Percentiles rank a stretch among this genome's conserved stretches.
These are phyloP conservation scores for Fagopyrum esculentum DNA, from an alignment of 148 eudicot genomes.

Conservation along the genomic window DNA sequence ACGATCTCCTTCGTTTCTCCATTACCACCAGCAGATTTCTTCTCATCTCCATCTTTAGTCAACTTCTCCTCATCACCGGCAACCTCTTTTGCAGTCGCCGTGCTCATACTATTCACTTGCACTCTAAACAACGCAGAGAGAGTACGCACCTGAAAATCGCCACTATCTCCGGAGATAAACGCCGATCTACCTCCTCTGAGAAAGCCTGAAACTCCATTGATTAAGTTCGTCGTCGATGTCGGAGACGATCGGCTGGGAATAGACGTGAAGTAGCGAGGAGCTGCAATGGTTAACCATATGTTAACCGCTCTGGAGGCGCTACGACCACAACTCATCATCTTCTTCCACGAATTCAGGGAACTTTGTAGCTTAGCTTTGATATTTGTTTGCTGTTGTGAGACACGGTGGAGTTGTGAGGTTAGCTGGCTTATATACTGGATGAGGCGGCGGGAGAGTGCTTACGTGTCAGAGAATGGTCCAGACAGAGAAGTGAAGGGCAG, in stretches of 20 bases:
- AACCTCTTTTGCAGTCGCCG: not conserved
- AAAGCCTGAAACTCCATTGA: not conserved
- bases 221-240: not conserved
- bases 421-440: not conserved
- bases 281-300: not conserved
- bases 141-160: slow-evolving; percentile 18
- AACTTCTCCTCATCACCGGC: slow-evolving; percentile 7
- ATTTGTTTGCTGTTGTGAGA: not conserved
- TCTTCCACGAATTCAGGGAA: slow-evolving; percentile 10
- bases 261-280: slow-evolving; percentile 3
- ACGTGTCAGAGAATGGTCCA: not conserved
- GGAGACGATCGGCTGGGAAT: slow-evolving; percentile 4
- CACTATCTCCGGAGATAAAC: slow-evolving; percentile 2
- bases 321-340: slow-evolving; percentile 14
- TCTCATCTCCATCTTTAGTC: slow-evolving; percentile 17
- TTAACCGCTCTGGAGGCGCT: slow-evolving; percentile 6
- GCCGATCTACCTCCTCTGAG: not conserved
- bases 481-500: not conserved
- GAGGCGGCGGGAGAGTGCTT: not conserved
- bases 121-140: slow-evolving; percentile 24
- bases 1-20: slow-evolving; percentile 22
- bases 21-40: slow-evolving; percentile 16
- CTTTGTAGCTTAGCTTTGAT: not conserved
- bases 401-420: slow-evolving; percentile 7
- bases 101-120: slow-evolving; percentile 18